Conservation (phyloP, 257 asterid genomes). For the Gardenia jasminoides region DNA sequence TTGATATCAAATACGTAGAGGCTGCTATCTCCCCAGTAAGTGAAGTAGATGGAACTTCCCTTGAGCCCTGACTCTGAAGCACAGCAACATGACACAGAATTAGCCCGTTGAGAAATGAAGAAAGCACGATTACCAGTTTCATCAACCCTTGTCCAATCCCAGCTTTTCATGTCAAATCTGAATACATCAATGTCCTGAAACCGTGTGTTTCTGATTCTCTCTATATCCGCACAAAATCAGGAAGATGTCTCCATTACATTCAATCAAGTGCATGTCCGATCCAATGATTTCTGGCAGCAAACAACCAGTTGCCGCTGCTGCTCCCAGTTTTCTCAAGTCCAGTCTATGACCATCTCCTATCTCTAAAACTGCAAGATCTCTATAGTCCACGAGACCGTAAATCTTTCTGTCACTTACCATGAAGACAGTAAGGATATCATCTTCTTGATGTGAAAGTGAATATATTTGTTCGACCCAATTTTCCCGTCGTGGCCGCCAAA, state of each 20-base stretch:
- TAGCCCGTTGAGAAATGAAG: background rate
- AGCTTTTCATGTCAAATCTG: background rate
- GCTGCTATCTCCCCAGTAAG: accelerated
- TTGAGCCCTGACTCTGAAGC: background rate
- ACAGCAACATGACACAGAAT: background rate
- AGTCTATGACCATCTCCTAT: background rate
- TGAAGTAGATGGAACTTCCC: background rate
- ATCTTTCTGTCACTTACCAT: background rate
- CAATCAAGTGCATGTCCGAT: background rate
- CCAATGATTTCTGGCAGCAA: too few relatives aligned
- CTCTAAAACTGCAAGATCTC: background rate
- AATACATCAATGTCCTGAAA: background rate
- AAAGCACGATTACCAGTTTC: background rate
- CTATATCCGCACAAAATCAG: background rate
- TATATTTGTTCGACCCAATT: background rate
- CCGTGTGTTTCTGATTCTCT: too few relatives aligned
- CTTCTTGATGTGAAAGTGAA: too few relatives aligned
- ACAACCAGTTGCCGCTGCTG: background rate
- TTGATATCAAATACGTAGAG: background rate
- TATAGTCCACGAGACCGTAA: background rate
- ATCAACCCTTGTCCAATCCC: background rate
- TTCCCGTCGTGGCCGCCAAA: conserved; percentile 1
- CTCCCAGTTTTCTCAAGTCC: background rate
- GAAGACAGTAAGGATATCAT: too few relatives aligned
- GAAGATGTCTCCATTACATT: background rate